phyloP scores from a whole-genome alignment of 2,329 filamentous ascomycete species.

The Nothopassalora personata region DNA sequence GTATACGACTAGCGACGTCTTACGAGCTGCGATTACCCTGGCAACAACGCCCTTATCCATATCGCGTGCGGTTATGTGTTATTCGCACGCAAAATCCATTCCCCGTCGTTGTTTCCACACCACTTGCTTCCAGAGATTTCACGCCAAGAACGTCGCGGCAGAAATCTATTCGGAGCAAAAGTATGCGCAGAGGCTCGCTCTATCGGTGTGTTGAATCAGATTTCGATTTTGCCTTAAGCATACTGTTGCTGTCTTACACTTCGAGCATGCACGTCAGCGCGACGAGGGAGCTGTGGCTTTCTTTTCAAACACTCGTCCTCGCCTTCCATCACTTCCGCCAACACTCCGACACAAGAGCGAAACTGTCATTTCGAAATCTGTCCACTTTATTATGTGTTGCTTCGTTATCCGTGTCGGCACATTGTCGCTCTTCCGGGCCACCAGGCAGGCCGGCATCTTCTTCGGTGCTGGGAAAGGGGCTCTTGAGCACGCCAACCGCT shows the following conservation, averaged over 20 bases:
- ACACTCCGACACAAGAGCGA: conserved; percentile 2
- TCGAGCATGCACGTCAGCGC: not conserved
- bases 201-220: too few relatives aligned
- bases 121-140: too few relatives aligned
- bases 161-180: too few relatives aligned
- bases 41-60: too few relatives aligned
- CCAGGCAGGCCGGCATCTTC: not conserved
- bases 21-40: too few relatives aligned
- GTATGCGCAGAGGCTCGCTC: too few relatives aligned
- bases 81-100: too few relatives aligned
- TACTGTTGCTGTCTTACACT: not conserved
- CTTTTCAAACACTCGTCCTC: not conserved
- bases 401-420: not conserved
- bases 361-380: not conserved
- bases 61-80: too few relatives aligned
- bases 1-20: too few relatives aligned
- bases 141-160: too few relatives aligned
- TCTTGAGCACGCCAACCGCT: not conserved
- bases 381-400: not conserved
- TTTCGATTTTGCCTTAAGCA: not conserved
- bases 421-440: not conserved
- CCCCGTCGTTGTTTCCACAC: too few relatives aligned
- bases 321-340: not conserved
- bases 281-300: not conserved
- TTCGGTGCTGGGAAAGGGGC: not conserved